Conservation (phyloP, 305 asterid species). For the Vinca major region DNA sequence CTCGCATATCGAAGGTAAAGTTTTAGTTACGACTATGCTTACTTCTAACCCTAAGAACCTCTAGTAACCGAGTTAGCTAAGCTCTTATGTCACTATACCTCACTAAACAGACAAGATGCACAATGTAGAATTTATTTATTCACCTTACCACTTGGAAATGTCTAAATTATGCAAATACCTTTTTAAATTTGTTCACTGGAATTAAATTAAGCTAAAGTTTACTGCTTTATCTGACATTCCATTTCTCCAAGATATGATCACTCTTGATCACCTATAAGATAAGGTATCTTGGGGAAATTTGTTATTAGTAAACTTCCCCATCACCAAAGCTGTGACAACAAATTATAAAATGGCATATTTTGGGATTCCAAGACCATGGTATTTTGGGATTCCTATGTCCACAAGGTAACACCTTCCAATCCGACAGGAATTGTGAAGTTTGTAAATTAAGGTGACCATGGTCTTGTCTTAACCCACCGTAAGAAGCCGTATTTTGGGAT, state of each 20-base stretch:
- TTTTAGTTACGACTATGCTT: too few relatives aligned
- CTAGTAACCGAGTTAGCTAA: too few relatives aligned
- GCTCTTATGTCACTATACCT: too few relatives aligned
- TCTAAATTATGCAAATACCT: too few relatives aligned
- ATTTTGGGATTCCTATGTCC: too few relatives aligned
- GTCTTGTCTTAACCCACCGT: too few relatives aligned
- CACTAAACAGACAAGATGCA: not conserved
- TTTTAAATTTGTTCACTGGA: not conserved
- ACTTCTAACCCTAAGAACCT: too few relatives aligned
- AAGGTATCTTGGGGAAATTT: not conserved
- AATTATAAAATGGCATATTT: not conserved
- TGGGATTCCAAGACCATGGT: not conserved
- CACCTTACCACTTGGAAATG: not conserved
- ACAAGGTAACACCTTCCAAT: too few relatives aligned
- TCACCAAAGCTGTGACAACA: not conserved
- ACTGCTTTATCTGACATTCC: not conserved
- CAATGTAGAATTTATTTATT: not conserved
- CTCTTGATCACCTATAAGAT: not conserved
- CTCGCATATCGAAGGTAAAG: too few relatives aligned
- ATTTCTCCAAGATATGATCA: not conserved
- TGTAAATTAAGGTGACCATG: too few relatives aligned
- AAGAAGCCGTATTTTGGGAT: not conserved
- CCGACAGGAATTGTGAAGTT: too few relatives aligned
- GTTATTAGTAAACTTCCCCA: not conserved
- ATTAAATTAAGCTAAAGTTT: not conserved